Evolutionary conservation across 2,329 filamentous ascomycete species (phyloP), one percentile per base, ranked within the genome.

Genomic region (Colletotrichum karsti): DNA sequence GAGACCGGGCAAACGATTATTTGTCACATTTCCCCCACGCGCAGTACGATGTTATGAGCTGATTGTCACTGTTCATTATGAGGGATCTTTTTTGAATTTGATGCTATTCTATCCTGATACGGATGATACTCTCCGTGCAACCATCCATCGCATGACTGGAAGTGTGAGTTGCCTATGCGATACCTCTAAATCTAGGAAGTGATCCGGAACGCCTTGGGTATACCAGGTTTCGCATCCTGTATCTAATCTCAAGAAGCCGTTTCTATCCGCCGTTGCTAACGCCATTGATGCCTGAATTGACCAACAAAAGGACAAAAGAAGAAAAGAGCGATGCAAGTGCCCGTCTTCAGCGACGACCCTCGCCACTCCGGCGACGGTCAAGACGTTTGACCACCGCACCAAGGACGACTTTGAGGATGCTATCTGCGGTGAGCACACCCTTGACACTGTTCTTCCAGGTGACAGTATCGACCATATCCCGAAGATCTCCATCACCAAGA

Each of bases 381-480:
- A 82, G 68, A 24, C 79, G 77, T 63, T 76, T 76, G 35, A 93
- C 88, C 8, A 97, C 92, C 0, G 90, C 88, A 3, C 94, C 95
- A 5, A 97, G 83, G 0, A 97, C 92, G 28, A 89, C 88, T 80
- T 98, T 98, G 69, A 98, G 80, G 46, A 98, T 91, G 0, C 87
- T 89, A 2, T 93, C 88, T 0, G 86, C 91, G 1, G 89, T 90
- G 50, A 98, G 82, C 7, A 72, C 73, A 6, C 63, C 64, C 75
- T 75, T 75, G 70, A 15, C 82, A 24, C 81, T 81, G 20, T 82
- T 78, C 8, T 81, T 81, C 85, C 92, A 97, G 0, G 92, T 92
- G 35, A 94, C 91, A 0, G 95, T 97, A 79, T 98, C 95, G 15
- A 98, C 94, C 75, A 98, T 98, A 80, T 98, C 95, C 18, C 95